Evolutionary conservation across 129 eudicot genomes (phyloP).

Genomic region (Chrysanthemum lavandulifolium): DNA sequence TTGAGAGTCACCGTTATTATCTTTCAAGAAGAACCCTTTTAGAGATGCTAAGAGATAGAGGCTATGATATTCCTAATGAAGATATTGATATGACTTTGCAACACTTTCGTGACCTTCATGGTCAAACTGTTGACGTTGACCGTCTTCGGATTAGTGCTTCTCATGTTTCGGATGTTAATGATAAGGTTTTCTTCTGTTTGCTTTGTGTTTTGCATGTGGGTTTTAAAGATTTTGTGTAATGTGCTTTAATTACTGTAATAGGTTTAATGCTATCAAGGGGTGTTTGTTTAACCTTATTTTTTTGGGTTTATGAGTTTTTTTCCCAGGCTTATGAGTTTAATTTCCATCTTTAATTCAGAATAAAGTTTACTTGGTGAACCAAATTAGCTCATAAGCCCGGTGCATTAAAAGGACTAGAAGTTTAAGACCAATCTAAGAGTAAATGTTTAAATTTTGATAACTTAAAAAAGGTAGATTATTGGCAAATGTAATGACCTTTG

Average conservation of each 20-base stretch:
- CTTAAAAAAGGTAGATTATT: too few relatives aligned
- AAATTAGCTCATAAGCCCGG: too few relatives aligned
- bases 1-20: constrained; percentile 77
- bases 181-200: constrained; percentile 39
- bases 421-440: too few relatives aligned
- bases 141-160: constrained; percentile 63
- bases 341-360: too few relatives aligned
- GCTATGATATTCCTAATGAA: constrained; percentile 54
- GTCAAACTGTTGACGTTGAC: constrained; percentile 58
- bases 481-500: too few relatives aligned
- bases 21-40: constrained; percentile 70
- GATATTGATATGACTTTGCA: constrained; percentile 61
- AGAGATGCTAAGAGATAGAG: constrained; percentile 87
- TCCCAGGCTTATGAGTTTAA: too few relatives aligned
- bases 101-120: constrained; percentile 61
- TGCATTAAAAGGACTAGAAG: too few relatives aligned
- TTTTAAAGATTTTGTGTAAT: background rate
- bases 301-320: too few relatives aligned
- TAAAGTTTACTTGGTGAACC: too few relatives aligned
- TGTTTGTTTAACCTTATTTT: too few relatives aligned
- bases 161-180: constrained; percentile 46
- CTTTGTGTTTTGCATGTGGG: background rate
- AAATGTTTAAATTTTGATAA: too few relatives aligned
- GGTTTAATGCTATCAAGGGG: background rate
- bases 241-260: background rate